These are phyloP conservation scores for Schoenoplectus triqueter DNA, from an alignment of 202 grass and related monocot species.

Conservation along the genomic window DNA sequence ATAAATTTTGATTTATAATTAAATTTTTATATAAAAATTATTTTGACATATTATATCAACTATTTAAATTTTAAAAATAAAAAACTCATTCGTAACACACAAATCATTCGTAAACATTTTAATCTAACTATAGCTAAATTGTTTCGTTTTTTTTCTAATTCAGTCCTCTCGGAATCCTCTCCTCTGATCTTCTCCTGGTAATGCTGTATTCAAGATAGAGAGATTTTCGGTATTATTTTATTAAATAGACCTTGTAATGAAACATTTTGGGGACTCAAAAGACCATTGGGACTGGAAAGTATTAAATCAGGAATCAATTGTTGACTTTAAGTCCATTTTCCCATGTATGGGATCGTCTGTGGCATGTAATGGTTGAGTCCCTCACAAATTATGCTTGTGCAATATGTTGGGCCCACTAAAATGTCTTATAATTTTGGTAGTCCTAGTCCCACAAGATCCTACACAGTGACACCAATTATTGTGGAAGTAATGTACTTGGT, in stretches of 20 bases:
- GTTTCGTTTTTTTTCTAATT: neutral
- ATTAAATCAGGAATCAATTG: constrained; percentile 6
- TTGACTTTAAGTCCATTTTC: neutral
- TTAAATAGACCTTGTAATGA: neutral
- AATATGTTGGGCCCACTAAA: neutral
- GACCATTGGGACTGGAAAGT: neutral
- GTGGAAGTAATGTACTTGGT: neutral
- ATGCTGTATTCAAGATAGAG: neutral
- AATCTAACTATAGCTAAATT: neutral
- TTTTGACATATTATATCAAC: no score
- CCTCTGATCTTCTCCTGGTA: neutral
- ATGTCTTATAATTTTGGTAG: neutral
- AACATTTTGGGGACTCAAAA: constrained; percentile 1
- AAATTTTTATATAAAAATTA: no score
- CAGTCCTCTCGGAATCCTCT: neutral
- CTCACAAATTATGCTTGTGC: neutral
- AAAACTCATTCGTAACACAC: no score
- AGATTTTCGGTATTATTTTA: neutral
- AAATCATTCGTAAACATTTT: no score
- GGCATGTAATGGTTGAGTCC: neutral
- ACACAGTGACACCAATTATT: neutral
- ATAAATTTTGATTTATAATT: no score
- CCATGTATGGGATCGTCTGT: neutral
- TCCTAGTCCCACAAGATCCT: neutral
- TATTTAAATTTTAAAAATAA: no score